Conservation (phyloP, 2,329 filamentous ascomycete genomes). For the Colletotrichum nymphaeae region DNA sequence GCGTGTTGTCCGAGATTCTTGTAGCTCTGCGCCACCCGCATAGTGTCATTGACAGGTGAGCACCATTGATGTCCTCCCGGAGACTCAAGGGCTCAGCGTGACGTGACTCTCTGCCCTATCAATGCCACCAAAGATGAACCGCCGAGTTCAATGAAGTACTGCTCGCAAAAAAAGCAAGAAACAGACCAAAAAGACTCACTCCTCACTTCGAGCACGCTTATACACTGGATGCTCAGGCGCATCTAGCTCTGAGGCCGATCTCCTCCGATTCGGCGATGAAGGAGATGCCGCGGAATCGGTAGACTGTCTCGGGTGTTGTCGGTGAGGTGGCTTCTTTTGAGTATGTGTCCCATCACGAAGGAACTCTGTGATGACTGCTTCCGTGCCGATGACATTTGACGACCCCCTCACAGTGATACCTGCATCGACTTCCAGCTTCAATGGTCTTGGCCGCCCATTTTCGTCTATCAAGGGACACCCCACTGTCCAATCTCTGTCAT, state of each 20-base stretch:
- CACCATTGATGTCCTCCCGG: not conserved
- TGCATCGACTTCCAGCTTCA: slow-evolving; percentile 57
- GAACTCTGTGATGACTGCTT: slow-evolving; percentile 43
- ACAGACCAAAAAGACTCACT: slow-evolving; percentile 1
- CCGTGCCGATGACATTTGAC: slow-evolving; percentile 56
- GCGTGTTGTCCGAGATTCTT: not conserved
- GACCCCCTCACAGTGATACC: slow-evolving; percentile 57
- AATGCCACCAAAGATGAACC: not conserved
- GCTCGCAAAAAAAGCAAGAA: not conserved
- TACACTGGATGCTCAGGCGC: slow-evolving; percentile 27
- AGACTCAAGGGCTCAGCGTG: not conserved
- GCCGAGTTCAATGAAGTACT: not conserved
- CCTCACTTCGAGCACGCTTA: slow-evolving; percentile 40
- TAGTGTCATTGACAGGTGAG: not conserved
- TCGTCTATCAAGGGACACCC: slow-evolving; percentile 60
- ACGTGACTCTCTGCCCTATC: not conserved
- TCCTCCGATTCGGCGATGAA: slow-evolving; percentile 24
- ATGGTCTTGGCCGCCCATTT: slow-evolving; percentile 53
- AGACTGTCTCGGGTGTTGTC: not conserved
- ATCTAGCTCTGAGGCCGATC: slow-evolving; percentile 36
- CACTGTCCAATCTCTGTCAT: slow-evolving; percentile 50
- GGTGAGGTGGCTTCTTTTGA: not conserved
- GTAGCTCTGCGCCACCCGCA: not conserved
- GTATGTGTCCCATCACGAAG: slow-evolving; percentile 37
- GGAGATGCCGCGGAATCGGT: not conserved